Percentiles rank a stretch among this genome's conserved stretches.
These are phyloP conservation scores for Blastobotrys terrestris DNA, from an alignment of 805 yeast species.

Conservation along the genomic window DNA sequence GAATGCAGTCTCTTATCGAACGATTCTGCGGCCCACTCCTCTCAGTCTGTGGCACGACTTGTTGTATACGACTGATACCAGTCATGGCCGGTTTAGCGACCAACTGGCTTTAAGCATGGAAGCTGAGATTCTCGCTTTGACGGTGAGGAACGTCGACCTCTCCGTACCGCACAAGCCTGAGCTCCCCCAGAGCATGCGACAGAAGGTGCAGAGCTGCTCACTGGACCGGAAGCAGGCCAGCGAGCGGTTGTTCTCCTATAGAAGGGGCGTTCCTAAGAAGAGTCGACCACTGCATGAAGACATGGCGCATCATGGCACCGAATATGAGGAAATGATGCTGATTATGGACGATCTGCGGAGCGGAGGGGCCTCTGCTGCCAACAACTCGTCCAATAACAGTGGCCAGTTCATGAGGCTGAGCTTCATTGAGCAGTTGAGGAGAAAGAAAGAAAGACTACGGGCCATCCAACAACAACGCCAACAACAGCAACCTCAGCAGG, in stretches of 20 bases:
- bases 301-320: conserved; percentile 60
- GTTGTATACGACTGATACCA: conserved; percentile 75
- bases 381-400: conserved; percentile 32
- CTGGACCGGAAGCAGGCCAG: conserved; percentile 11
- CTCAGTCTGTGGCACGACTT: conserved; percentile 79
- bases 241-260: conserved; percentile 19
- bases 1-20: conserved; percentile 58
- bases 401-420: conserved; percentile 79
- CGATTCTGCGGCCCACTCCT: conserved; percentile 75
- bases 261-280: conserved; percentile 32
- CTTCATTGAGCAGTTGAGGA: conserved; percentile 80
- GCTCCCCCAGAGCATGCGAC: conserved; percentile 32
- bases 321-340: conserved; percentile 87
- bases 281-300: conserved; percentile 58
- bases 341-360: conserved; percentile 44
- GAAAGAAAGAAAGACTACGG: conserved; percentile 49
- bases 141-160: conserved; percentile 71
- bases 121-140: conserved; percentile 73
- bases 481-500: conserved; percentile 17
- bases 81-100: conserved; percentile 64
- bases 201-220: not conserved
- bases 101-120: conserved; percentile 74
- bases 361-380: conserved; percentile 33
- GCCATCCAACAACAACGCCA: conserved; percentile 15
- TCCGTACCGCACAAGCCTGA: conserved; percentile 44